These are phyloP conservation scores for Phytophthora lateralis DNA, from an alignment of 352 stramenopile species.

Conservation along the genomic window DNA sequence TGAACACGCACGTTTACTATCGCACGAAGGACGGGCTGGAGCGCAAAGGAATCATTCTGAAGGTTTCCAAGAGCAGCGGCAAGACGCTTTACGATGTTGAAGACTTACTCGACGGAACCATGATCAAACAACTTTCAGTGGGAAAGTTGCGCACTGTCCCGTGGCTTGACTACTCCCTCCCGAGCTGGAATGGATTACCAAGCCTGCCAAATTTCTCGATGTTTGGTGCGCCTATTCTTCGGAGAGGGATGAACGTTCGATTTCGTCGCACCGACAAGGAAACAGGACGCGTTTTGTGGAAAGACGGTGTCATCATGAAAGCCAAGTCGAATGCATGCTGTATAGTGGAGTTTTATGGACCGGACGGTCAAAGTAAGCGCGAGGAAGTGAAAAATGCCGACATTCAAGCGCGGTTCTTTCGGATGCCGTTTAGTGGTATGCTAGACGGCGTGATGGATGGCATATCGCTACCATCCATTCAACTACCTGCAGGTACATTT, in stretches of 20 bases:
- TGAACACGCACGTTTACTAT: constrained; percentile 65
- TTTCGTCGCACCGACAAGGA: constrained; percentile 42
- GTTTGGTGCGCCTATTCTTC: constrained; percentile 41
- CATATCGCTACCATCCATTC: constrained; percentile 41
- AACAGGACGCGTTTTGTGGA: constrained; percentile 37
- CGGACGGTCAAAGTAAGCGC: constrained; percentile 42
- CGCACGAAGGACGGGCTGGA: constrained; percentile 51
- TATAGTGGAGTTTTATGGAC: constrained; percentile 44
- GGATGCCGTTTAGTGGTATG: constrained; percentile 37
- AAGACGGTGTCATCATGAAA: constrained; percentile 55
- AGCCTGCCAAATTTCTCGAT: constrained; percentile 30
- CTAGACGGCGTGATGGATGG: constrained; percentile 37
- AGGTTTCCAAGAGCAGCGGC: constrained; percentile 42
- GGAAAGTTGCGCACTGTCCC: constrained; percentile 51
- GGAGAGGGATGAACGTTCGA: constrained; percentile 56
- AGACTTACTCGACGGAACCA: constrained; percentile 50
- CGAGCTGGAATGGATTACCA: constrained; percentile 35
- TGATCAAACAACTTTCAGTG: constrained; percentile 47
- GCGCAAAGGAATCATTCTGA: constrained; percentile 61
- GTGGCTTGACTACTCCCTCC: constrained; percentile 55
- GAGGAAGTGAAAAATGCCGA: constrained; percentile 55
- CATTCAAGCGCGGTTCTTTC: constrained; percentile 52
- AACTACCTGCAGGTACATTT: constrained; percentile 39
- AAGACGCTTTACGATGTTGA: constrained; percentile 57
- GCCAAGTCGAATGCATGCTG: constrained; percentile 53